Evolutionary conservation across 345 rosid genomes (phyloP).

Genomic region (Syzygium jambos): DNA sequence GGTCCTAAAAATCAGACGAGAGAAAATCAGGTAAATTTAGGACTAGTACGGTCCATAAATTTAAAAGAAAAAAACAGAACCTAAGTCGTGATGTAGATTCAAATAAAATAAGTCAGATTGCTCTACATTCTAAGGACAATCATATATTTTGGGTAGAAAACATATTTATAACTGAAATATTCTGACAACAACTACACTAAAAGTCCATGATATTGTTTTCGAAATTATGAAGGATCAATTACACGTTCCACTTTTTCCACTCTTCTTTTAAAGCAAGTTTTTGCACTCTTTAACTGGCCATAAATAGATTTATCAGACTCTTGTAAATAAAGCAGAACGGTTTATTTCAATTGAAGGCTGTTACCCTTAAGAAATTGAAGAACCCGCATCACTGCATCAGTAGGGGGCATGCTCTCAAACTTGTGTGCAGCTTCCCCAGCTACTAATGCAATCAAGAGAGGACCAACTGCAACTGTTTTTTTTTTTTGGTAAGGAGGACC

Average conservation of each 20-base stretch:
- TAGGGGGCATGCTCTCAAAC: constrained; percentile 92
- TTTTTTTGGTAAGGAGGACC: too few relatives aligned
- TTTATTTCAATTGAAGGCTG: not conserved
- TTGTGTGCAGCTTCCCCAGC: constrained; percentile 98
- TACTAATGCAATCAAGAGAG: constrained; percentile 82
- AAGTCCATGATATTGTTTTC: not conserved
- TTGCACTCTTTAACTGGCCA: not conserved
- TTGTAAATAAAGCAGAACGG: not conserved
- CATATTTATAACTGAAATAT: not conserved
- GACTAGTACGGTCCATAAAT: not conserved
- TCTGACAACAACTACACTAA: not conserved
- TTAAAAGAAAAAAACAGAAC: too few relatives aligned
- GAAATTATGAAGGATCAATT: not conserved
- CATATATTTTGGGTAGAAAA: too few relatives aligned
- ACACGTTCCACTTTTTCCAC: not conserved
- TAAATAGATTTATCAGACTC: not conserved
- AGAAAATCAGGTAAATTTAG: not conserved
- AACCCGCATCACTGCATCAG: constrained; percentile 80
- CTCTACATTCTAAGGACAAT: too few relatives aligned
- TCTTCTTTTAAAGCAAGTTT: not conserved
- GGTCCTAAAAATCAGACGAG: not conserved
- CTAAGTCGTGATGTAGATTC: too few relatives aligned
- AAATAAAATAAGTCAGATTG: too few relatives aligned
- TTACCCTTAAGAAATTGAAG: constrained; percentile 90
- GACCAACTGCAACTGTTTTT: too few relatives aligned